Conservation (phyloP, 192 early-diverging fungal genomes). For the Phlyctochytrium planicorne region DNA sequence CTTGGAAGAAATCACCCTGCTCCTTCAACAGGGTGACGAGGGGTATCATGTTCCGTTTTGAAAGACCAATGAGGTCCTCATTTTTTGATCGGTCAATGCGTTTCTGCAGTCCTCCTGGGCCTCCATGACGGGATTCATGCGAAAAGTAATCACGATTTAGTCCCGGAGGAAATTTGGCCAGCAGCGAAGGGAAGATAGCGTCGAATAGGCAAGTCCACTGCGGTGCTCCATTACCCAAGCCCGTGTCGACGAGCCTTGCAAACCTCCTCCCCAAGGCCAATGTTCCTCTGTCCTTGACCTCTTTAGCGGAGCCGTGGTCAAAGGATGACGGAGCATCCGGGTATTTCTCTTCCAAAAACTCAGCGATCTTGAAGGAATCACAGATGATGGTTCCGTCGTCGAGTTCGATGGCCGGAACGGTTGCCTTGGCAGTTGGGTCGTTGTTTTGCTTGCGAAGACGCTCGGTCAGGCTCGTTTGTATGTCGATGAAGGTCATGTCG, state of each 20-base stretch:
- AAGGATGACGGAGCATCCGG: constrained; percentile 46
- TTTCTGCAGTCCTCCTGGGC: constrained; percentile 6
- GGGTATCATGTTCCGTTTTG: constrained; percentile 29
- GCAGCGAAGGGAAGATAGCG: constrained; percentile 9
- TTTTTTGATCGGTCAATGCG: not conserved
- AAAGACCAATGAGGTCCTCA: constrained; percentile 18
- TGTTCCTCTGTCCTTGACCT: not conserved
- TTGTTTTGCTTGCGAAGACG: not conserved
- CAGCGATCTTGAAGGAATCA: constrained; percentile 57
- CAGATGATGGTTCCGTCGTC: constrained; percentile 23
- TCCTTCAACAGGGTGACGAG: constrained; percentile 27
- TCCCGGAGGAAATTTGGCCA: not conserved
- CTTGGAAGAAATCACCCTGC: constrained; percentile 34
- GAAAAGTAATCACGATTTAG: constrained; percentile 25
- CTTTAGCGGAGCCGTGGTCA: constrained; percentile 5
- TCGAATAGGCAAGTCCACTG: constrained; percentile 39
- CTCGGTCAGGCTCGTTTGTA: not conserved
- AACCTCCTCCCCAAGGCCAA: constrained; percentile 19
- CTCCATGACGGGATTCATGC: constrained; percentile 16
- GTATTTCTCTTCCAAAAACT: constrained; percentile 57
- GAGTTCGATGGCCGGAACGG: constrained; percentile 29
- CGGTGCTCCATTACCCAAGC: constrained; percentile 28
- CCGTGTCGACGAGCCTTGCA: constrained; percentile 23
- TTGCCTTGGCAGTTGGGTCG: constrained; percentile 1
- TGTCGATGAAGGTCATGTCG: constrained; percentile 14